A percentile compares a stretch with the other conserved stretches of the same genome.
Evolutionary conservation across 2,329 filamentous ascomycete genomes (phyloP).

Genomic region (Truncatella angustata): DNA sequence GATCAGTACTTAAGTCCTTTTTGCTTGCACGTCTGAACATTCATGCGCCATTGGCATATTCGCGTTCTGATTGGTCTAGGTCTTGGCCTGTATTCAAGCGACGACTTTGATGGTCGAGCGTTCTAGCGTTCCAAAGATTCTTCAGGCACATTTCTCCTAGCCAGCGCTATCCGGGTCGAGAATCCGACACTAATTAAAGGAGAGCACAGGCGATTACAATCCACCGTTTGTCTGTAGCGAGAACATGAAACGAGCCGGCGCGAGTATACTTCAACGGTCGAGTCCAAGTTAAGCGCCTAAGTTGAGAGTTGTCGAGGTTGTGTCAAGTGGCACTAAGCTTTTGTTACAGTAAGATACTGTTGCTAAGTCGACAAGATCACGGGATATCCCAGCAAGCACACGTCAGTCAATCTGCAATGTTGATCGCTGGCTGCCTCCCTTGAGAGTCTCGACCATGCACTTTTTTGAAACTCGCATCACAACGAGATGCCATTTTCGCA

Average conservation of each 20-base stretch:
- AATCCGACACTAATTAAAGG: background rate
- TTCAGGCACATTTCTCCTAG: too few species aligned
- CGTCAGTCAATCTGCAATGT: background rate
- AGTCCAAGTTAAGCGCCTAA: background rate
- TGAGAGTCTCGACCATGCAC: background rate
- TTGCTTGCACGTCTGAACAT: too few species aligned
- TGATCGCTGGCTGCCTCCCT: slow-evolving; percentile 2
- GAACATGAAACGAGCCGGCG: background rate
- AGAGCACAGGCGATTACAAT: background rate
- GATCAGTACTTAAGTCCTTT: too few species aligned
- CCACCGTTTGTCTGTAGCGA: too few species aligned
- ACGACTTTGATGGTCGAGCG: too few species aligned
- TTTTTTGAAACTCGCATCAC: background rate
- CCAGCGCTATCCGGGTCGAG: too few species aligned
- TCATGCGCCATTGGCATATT: too few species aligned
- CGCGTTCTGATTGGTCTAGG: too few species aligned
- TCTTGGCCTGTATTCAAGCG: too few species aligned
- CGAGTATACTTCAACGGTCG: background rate
- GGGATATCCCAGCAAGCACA: too few species aligned
- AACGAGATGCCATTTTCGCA: background rate
- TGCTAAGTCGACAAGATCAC: background rate
- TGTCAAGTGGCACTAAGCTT: background rate
- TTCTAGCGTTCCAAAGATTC: too few species aligned
- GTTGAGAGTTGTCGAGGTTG: background rate
- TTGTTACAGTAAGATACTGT: background rate